Evolutionary conservation across 495 filamentous ascomycete genomes (phyloP).

Genomic region (Talaromyces adpressus): DNA sequence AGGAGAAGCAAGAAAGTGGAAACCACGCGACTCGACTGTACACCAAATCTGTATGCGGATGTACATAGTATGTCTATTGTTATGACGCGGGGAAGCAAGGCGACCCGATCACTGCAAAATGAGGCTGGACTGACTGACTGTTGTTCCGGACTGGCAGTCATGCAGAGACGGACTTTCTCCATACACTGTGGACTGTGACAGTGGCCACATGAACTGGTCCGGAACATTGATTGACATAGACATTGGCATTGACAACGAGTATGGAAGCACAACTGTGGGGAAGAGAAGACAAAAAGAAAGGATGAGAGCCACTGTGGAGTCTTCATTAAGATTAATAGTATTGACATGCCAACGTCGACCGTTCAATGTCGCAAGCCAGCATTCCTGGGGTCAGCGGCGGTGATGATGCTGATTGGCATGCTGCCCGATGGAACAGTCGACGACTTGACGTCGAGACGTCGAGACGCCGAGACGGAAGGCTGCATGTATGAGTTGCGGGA

Average conservation of each 20-base stretch:
- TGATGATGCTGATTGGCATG: not conserved
- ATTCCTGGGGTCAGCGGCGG: not conserved
- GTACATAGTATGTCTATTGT: not conserved
- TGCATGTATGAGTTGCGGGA: not conserved
- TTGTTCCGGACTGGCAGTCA: not conserved
- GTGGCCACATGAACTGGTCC: not conserved
- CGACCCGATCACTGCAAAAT: conserved; percentile 1
- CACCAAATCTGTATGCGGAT: not conserved
- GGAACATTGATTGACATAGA: not conserved
- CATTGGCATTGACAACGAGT: not conserved
- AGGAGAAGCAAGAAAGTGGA: not conserved
- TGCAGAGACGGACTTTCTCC: not conserved
- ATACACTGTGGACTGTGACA: not conserved
- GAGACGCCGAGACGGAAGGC: not conserved
- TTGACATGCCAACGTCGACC: not conserved
- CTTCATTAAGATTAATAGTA: not conserved
- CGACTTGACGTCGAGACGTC: not conserved
- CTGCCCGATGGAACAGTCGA: not conserved
- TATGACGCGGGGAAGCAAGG: conserved; percentile 2
- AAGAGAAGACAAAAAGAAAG: not conserved
- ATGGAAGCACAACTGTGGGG: conserved; percentile 1
- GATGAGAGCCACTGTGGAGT: not conserved
- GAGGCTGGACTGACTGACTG: not conserved
- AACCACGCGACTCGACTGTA: not conserved
- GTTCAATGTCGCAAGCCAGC: not conserved